phyloP scores from a whole-genome alignment of 1,139 yeast genomes.

The Trichomonascaceae sp. region DNA sequence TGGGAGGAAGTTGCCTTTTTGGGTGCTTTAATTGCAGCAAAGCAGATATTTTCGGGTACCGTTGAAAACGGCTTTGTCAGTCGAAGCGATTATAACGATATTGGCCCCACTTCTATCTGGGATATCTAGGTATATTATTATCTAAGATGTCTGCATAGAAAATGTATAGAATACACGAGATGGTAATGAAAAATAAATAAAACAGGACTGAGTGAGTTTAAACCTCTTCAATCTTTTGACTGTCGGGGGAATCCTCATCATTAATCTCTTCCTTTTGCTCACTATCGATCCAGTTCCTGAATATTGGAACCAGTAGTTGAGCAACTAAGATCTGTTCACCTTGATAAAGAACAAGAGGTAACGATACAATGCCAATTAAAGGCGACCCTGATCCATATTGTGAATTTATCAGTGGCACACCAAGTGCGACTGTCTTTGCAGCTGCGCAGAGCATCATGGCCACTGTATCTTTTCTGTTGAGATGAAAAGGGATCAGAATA shows the following conservation, averaged over 20 bases:
- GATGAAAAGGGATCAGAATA: slow-evolving; percentile 52
- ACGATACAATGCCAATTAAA: slow-evolving; percentile 63
- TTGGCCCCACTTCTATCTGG: slow-evolving; percentile 66
- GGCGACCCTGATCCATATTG: slow-evolving; percentile 65
- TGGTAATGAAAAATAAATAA: not conserved
- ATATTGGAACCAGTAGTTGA: slow-evolving; percentile 49
- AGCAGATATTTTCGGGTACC: slow-evolving; percentile 63
- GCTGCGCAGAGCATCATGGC: slow-evolving; percentile 84
- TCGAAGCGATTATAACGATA: slow-evolving; percentile 66
- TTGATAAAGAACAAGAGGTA: slow-evolving; percentile 79
- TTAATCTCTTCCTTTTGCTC: not conserved
- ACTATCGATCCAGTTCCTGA: slow-evolving; percentile 9
- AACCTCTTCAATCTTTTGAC: not conserved
- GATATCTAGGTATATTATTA: slow-evolving; percentile 30
- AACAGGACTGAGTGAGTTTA: not conserved
- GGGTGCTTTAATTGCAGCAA: slow-evolving; percentile 85
- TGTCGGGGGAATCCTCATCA: not conserved
- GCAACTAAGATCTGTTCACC: slow-evolving; percentile 82
- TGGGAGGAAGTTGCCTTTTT: slow-evolving; percentile 72
- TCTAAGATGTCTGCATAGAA: not conserved
- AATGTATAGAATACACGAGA: not conserved
- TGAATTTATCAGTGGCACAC: slow-evolving; percentile 72
- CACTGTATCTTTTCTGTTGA: slow-evolving; percentile 64
- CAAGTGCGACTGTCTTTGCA: slow-evolving; percentile 88
- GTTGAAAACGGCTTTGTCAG: slow-evolving; percentile 63